A percentile compares a stretch with the other conserved stretches of the same genome.
Conservation (phyloP, 257 asterid genomes). For the Solanum paucissectum region DNA sequence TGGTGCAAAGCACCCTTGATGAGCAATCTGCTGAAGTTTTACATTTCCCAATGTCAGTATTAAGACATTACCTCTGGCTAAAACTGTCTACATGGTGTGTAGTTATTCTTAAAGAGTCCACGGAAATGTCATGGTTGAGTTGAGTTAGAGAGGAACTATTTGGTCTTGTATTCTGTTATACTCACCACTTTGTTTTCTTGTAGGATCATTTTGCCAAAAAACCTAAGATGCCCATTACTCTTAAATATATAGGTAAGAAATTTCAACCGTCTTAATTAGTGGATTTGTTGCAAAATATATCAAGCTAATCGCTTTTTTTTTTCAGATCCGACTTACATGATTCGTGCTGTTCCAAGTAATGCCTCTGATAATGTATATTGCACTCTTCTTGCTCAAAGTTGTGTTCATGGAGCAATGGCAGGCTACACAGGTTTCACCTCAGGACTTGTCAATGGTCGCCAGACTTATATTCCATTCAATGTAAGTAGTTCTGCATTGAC, state of each 20-base stretch:
- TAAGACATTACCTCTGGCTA: background rate
- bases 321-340: constrained; percentile 75
- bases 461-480: constrained; percentile 56
- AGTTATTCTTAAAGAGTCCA: background rate
- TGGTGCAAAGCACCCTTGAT: background rate
- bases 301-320: background rate
- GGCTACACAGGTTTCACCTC: constrained; percentile 59
- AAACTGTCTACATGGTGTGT: background rate
- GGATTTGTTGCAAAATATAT: background rate
- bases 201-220: constrained; percentile 41
- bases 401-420: constrained; percentile 79
- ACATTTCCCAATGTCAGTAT: background rate
- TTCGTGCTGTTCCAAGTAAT: constrained; percentile 68
- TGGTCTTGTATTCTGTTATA: background rate
- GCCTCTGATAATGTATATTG: constrained; percentile 69
- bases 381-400: constrained; percentile 76
- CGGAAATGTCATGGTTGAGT: background rate
- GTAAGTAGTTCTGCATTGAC: constrained; percentile 23
- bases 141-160: constrained; percentile 3
- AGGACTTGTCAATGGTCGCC: constrained; percentile 59
- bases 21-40: background rate
- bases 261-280: background rate
- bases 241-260: constrained; percentile 59
- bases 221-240: constrained; percentile 28
- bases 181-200: background rate